Percentiles rank a stretch among this genome's conserved stretches.
Conservation (phyloP, 805 yeast species). For the Cyberlindnera amylophila region DNA sequence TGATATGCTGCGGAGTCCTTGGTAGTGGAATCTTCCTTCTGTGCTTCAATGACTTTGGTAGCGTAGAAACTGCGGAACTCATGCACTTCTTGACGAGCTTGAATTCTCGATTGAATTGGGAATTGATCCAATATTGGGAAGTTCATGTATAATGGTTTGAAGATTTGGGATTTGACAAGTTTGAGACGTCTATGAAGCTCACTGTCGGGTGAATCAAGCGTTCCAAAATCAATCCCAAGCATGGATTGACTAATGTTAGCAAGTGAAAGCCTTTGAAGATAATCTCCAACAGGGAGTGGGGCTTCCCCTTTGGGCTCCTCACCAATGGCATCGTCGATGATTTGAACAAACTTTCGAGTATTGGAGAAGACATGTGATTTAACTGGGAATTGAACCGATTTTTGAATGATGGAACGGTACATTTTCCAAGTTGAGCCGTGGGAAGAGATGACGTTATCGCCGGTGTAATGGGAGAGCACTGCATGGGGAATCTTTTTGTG, state of each 20-base stretch:
- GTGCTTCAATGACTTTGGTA: conserved; percentile 31
- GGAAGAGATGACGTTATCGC: conserved; percentile 58
- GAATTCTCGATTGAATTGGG: conserved; percentile 44
- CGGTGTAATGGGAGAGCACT: conserved; percentile 51
- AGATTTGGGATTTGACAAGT: conserved; percentile 47
- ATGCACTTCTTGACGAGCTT: conserved; percentile 41
- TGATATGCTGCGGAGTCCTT: conserved; percentile 38
- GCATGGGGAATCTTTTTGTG: conserved; percentile 55
- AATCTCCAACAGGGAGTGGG: conserved; percentile 33
- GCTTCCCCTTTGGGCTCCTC: conserved; percentile 6
- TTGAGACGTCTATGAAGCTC: conserved; percentile 39
- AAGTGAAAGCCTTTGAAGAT: conserved; percentile 44
- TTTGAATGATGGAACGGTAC: conserved; percentile 43
- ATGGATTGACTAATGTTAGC: conserved; percentile 49
- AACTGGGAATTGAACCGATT: conserved; percentile 49
- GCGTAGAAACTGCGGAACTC: conserved; percentile 37
- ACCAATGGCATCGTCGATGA: conserved; percentile 24
- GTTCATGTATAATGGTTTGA: conserved; percentile 49
- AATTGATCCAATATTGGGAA: conserved; percentile 52
- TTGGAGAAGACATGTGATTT: conserved; percentile 36
- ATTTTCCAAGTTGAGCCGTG: conserved; percentile 50
- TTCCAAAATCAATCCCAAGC: conserved; percentile 45
- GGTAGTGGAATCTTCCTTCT: conserved; percentile 31
- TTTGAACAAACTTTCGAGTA: conserved; percentile 31
- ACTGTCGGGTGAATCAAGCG: conserved; percentile 30